Percentiles rank a stretch among this genome's conserved stretches.
These are phyloP conservation scores for Lagenidium sp. DNA, from an alignment of 352 stramenopile species.

Conservation along the genomic window DNA sequence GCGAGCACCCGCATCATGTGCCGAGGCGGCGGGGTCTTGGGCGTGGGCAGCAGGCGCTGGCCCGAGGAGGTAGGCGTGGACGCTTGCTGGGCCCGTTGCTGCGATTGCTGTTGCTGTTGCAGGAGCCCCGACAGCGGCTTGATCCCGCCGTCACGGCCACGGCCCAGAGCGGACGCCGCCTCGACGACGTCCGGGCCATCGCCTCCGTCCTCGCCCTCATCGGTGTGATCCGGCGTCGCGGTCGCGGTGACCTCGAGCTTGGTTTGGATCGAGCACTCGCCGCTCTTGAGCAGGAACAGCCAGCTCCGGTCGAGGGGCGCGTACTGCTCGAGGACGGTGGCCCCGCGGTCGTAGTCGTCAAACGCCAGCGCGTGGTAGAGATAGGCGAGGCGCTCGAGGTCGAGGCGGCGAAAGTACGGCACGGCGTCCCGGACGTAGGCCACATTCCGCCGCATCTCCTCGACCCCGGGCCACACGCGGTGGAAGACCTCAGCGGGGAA, in stretches of 20 bases:
- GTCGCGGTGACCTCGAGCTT: slow-evolving; percentile 9
- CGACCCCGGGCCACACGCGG: slow-evolving; percentile 27
- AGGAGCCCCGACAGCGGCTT: neutral
- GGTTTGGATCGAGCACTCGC: slow-evolving; percentile 29
- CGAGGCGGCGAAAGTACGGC: slow-evolving; percentile 30
- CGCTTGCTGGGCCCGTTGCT: too few species aligned
- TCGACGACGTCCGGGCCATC: too few species aligned
- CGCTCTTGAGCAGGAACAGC: slow-evolving; percentile 42
- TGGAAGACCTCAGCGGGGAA: slow-evolving; percentile 35
- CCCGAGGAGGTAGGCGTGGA: too few species aligned
- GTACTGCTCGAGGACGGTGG: slow-evolving; percentile 35
- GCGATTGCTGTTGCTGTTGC: neutral
- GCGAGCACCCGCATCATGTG: slow-evolving; percentile 24
- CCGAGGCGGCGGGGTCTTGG: neutral
- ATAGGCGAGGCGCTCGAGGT: slow-evolving; percentile 45
- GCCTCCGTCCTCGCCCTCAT: too few species aligned
- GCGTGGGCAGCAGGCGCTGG: too few species aligned
- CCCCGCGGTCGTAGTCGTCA: slow-evolving; percentile 26
- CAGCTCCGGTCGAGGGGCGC: slow-evolving; percentile 12
- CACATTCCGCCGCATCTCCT: slow-evolving; percentile 25
- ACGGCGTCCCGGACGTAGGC: slow-evolving; percentile 33
- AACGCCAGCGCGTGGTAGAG: slow-evolving; percentile 46
- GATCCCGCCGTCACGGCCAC: neutral
- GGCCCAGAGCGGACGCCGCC: neutral
- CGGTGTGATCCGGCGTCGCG: too few species aligned